Conservation (phyloP, 768 basidiomycete species). For the Harrya chromipes region DNA sequence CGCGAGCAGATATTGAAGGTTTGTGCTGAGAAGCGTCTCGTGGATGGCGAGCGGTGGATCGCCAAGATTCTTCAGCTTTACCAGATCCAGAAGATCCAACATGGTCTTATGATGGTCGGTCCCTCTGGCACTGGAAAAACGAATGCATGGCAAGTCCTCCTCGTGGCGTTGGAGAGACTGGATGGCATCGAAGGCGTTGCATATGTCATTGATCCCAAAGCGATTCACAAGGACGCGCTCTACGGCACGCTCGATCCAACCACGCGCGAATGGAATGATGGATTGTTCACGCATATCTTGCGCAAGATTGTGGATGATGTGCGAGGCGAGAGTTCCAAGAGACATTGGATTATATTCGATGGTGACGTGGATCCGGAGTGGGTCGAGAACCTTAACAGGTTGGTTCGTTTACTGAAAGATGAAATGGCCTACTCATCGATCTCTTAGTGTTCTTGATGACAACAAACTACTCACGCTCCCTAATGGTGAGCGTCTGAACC, state of each 20-base stretch:
- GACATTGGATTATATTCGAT: slow-evolving; percentile 99
- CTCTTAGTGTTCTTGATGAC: slow-evolving; percentile 88
- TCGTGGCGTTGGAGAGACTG: slow-evolving; percentile 84
- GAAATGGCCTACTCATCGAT: slow-evolving; percentile 1
- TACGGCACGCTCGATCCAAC: slow-evolving; percentile 97
- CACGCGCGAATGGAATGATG: slow-evolving; percentile 99
- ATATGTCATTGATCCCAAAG: slow-evolving; percentile 98
- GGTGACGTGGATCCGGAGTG: slow-evolving; percentile 99
- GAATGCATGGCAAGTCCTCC: slow-evolving; percentile 92
- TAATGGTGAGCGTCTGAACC: slow-evolving; percentile 95
- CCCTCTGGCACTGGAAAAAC: slow-evolving; percentile 97
- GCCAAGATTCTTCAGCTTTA: slow-evolving; percentile 96
- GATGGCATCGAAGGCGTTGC: slow-evolving; percentile 91
- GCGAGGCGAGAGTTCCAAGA: slow-evolving; percentile 91
- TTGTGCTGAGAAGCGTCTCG: slow-evolving; percentile 81
- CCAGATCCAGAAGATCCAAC: slow-evolving; percentile 99
- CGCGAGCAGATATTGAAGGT: slow-evolving; percentile 84
- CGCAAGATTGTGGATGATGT: slow-evolving; percentile 99
- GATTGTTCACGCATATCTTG: slow-evolving; percentile 95
- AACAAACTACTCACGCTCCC: slow-evolving; percentile 97
- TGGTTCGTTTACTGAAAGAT: slow-evolving; percentile 18
- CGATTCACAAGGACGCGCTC: slow-evolving; percentile 96
- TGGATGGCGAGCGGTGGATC: slow-evolving; percentile 86
- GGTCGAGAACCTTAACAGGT: slow-evolving; percentile 99
- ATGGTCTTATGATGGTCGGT: slow-evolving; percentile 99